Conservation (phyloP, 345 rosid species). For the Streptanthus diversifolius region DNA sequence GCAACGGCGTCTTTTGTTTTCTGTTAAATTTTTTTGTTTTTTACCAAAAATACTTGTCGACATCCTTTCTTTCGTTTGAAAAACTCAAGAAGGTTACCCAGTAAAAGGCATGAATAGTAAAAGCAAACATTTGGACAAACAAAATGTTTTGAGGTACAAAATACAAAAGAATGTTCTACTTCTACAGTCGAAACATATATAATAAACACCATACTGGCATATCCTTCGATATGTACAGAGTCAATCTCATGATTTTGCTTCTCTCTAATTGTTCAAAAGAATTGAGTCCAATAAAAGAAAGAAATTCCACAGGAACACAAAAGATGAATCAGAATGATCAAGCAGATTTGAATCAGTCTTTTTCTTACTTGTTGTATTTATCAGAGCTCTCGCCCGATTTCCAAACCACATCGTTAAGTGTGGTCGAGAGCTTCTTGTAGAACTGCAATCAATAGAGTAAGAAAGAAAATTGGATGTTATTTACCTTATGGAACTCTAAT, state of each 20-base stretch:
- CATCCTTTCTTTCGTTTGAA: neutral
- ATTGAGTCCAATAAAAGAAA: slow-evolving; percentile 3
- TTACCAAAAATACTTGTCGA: neutral
- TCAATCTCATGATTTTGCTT: neutral
- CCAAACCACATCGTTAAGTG: slow-evolving; percentile 94
- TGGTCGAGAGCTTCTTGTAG: slow-evolving; percentile 78
- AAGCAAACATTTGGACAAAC: neutral
- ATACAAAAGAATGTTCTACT: neutral
- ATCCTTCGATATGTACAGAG: slow-evolving; percentile 26
- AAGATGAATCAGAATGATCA: neutral
- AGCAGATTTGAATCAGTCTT: neutral
- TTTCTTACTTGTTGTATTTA: slow-evolving; percentile 15
- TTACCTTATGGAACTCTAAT: slow-evolving; percentile 84
- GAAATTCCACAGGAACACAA: neutral
- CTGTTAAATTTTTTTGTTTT: too few relatives aligned
- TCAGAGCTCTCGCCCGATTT: slow-evolving; percentile 88
- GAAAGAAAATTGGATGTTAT: neutral
- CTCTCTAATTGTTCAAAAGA: slow-evolving; percentile 9
- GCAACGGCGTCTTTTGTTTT: slow-evolving; percentile 4
- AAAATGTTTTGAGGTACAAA: neutral
- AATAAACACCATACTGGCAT: slow-evolving; percentile 6
- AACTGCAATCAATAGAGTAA: slow-evolving; percentile 49
- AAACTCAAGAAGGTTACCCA: too few relatives aligned
- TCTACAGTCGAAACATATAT: neutral
- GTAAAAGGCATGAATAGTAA: neutral